A percentile compares a stretch with the other conserved stretches of the same genome.
phyloP scores from a whole-genome alignment of 2,329 filamentous ascomycete species.

The Elsinoe arachidis region DNA sequence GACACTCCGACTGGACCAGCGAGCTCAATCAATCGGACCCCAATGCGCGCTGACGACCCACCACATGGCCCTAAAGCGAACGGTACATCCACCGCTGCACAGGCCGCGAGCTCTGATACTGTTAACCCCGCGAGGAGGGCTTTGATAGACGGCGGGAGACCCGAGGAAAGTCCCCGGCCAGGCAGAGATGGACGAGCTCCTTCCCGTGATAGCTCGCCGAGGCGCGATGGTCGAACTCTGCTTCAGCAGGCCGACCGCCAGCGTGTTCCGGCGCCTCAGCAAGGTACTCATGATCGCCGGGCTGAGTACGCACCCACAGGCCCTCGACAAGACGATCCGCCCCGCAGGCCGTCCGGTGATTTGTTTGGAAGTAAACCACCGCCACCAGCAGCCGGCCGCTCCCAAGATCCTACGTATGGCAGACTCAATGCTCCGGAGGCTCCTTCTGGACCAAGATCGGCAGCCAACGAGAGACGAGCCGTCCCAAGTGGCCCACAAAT shows the following conservation, averaged over 20 bases:
- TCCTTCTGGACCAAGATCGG: slow-evolving; percentile 45
- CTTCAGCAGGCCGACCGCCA: slow-evolving; percentile 32
- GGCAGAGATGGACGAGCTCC: slow-evolving; percentile 20
- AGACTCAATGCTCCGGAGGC: slow-evolving; percentile 42
- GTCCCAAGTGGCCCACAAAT: slow-evolving; percentile 30
- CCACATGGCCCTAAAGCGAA: background rate
- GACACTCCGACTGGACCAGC: background rate
- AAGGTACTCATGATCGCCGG: slow-evolving; percentile 23
- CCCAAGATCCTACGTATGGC: slow-evolving; percentile 39
- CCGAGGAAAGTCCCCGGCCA: slow-evolving; percentile 21
- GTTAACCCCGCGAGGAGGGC: slow-evolving; percentile 38
- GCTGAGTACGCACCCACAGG: slow-evolving; percentile 42
- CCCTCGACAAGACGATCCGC: slow-evolving; percentile 33
- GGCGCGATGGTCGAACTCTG: slow-evolving; percentile 29
- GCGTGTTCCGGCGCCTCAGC: slow-evolving; percentile 19
- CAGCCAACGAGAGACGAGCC: slow-evolving; percentile 14
- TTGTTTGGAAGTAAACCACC: background rate
- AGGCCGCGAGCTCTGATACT: background rate
- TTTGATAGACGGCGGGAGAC: slow-evolving; percentile 29
- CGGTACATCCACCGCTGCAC: background rate
- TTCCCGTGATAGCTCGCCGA: slow-evolving; percentile 18
- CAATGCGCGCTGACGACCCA: background rate
- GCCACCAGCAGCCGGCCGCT: slow-evolving; percentile 12
- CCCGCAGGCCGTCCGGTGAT: background rate
- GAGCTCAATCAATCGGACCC: background rate